Evolutionary conservation across 2,329 filamentous ascomycete genomes (phyloP).

Genomic region (Dactylellina leptospora): DNA sequence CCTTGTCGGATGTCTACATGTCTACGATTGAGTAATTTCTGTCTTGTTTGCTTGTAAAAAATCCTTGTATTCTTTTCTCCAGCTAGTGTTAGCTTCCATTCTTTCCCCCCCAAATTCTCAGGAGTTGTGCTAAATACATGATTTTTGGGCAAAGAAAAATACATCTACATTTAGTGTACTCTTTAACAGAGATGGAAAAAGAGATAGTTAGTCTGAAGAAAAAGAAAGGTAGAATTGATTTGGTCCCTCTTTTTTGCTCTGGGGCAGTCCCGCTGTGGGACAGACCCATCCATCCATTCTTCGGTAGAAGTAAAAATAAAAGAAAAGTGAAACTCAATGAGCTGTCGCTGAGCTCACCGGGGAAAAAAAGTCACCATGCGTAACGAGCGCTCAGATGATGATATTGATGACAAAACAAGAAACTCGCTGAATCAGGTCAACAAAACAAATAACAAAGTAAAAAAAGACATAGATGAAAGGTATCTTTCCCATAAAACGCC

Average conservation of each 20-base stretch:
- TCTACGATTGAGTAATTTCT: constrained; percentile 25
- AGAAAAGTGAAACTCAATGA: constrained; percentile 41
- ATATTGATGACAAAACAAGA: constrained; percentile 30
- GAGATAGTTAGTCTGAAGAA: constrained; percentile 14
- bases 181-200: not conserved
- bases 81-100: constrained; percentile 42
- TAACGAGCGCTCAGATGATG: constrained; percentile 50
- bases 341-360: constrained; percentile 53
- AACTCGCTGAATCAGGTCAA: constrained; percentile 19
- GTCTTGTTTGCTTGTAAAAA: constrained; percentile 2
- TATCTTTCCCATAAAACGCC: constrained; percentile 56
- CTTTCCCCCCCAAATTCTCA: constrained; percentile 12
- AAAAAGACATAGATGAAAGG: constrained; percentile 48
- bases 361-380: too few relatives aligned
- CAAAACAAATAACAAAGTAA: not conserved
- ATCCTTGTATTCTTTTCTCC: constrained; percentile 30
- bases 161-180: constrained; percentile 39
- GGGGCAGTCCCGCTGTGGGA: constrained; percentile 9
- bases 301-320: constrained; percentile 27
- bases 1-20: constrained; percentile 30
- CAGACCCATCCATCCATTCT: constrained; percentile 14
- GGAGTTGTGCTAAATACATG: constrained; percentile 35
- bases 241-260: constrained; percentile 5
- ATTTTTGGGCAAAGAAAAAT: too few relatives aligned
- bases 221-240: constrained; percentile 37